phyloP scores from a whole-genome alignment of 805 yeast genomes.

The Kodamaea hsintzibuensis region DNA sequence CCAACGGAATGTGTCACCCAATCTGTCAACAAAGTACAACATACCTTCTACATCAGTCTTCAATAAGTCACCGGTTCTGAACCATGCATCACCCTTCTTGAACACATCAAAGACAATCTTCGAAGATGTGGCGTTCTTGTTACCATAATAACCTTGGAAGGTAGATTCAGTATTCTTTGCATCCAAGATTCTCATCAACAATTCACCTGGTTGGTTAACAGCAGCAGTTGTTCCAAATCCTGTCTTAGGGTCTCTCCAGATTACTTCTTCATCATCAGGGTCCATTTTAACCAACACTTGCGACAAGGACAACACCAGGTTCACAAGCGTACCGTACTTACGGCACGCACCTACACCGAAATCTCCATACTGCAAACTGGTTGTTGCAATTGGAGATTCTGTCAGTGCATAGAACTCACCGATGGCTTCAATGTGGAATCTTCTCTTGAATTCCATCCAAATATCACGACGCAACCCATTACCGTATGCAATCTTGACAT shows the following conservation, averaged over 20 bases:
- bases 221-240: slow-evolving; percentile 62
- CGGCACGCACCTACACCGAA: slow-evolving; percentile 88
- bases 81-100: slow-evolving; percentile 87
- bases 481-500: slow-evolving; percentile 74
- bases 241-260: slow-evolving; percentile 64
- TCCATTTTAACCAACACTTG: slow-evolving; percentile 74
- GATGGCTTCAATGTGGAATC: slow-evolving; percentile 72
- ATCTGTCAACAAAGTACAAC: slow-evolving; percentile 82
- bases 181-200: slow-evolving; percentile 72
- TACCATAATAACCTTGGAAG: slow-evolving; percentile 88
- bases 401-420: slow-evolving; percentile 96
- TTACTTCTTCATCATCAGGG: slow-evolving; percentile 70
- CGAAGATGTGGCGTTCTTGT: slow-evolving; percentile 73
- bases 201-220: slow-evolving; percentile 78
- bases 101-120: slow-evolving; percentile 76
- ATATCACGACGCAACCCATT: slow-evolving; percentile 89
- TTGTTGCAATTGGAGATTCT: slow-evolving; percentile 87
- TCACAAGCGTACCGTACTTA: slow-evolving; percentile 66
- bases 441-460: slow-evolving; percentile 75
- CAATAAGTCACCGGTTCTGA: slow-evolving; percentile 83
- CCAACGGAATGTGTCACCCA: slow-evolving; percentile 97
- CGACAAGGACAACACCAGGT: slow-evolving; percentile 48
- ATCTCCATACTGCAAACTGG: slow-evolving; percentile 74
- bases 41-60: slow-evolving; percentile 65
- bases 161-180: slow-evolving; percentile 66